Conservation (phyloP, 768 basidiomycete species). For the Nidularia pulvinata region DNA sequence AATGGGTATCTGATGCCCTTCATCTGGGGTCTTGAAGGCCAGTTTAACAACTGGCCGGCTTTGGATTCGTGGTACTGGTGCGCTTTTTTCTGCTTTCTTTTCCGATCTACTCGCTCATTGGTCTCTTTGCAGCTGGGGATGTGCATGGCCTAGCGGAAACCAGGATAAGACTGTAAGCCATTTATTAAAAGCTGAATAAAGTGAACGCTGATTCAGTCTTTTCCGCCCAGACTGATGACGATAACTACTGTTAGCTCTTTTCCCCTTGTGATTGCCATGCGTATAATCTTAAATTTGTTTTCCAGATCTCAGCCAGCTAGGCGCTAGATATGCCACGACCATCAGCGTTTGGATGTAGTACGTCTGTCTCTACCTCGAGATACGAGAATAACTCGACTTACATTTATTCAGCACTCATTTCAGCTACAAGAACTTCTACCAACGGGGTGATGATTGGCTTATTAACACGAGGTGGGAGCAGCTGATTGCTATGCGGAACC, state of each 20-base stretch:
- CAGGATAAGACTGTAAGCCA: slow-evolving; percentile 36
- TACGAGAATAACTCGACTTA: background rate
- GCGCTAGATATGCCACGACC: slow-evolving; percentile 40
- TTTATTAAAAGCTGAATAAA: background rate
- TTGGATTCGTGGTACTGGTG: slow-evolving; percentile 52
- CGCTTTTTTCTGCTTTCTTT: slow-evolving; percentile 8
- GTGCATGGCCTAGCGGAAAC: slow-evolving; percentile 59
- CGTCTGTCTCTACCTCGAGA: slow-evolving; percentile 8
- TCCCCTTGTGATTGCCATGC: background rate
- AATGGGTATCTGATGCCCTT: slow-evolving; percentile 52
- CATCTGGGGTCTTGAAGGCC: slow-evolving; percentile 50
- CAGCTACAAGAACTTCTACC: slow-evolving; percentile 65
- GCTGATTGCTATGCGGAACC: slow-evolving; percentile 55
- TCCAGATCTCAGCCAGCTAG: slow-evolving; percentile 42
- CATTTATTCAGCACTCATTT: slow-evolving; percentile 41
- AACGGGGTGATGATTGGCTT: slow-evolving; percentile 67
- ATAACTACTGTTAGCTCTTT: slow-evolving; percentile 40
- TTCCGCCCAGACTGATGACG: slow-evolving; percentile 34
- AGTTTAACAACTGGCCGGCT: slow-evolving; percentile 43
- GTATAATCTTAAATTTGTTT: background rate
- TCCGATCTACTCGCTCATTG: background rate
- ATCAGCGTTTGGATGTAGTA: slow-evolving; percentile 49
- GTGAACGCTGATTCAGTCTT: slow-evolving; percentile 2
- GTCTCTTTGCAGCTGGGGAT: slow-evolving; percentile 44
- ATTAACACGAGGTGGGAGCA: slow-evolving; percentile 73